Evolutionary conservation across 148 eudicot species (phyloP), one percentile per base, ranked within the genome.

Genomic region (Diospyros kaki): DNA sequence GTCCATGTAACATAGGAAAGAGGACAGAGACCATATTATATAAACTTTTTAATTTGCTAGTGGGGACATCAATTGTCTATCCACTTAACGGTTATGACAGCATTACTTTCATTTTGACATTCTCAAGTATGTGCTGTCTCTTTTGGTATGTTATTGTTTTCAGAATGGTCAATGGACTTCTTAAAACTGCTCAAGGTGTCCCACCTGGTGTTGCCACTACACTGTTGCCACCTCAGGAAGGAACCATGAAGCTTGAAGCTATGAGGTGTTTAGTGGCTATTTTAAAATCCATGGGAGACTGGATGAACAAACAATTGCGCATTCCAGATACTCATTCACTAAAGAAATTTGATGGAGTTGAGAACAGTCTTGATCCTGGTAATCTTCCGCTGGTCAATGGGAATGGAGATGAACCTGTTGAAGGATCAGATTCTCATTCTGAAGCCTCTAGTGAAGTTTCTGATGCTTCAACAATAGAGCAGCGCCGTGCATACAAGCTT

Each of bases 91-190:
- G 44, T 11, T 38, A 73, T 40, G 2, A 53, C 61, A 11, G 3
- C 56, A 8, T 73, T 2, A 2, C 52, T 65, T 65, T 52, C 6
- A 11, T 28, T 44, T 58, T 18, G 44, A 56, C 51, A 53, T 11
- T 28, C 18, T 56, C 44, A 9, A 54, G 46, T 18, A 13, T 46
- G 61, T 45, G 52, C 61, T 43, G 11, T 41, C 28, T 68, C n/a
- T 55, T 52, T 61, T 18, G 7, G 54, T 74, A 18, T 38, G 50
- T 72, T 54, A 15, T 54, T 72, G 38, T 58, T 61, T 84, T 70
- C 90, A 96, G 99, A 87, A 89, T 93, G 97, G 98, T 96, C 72
- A 96, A 93, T 85, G 99, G 99, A 74, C 99, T 96, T 81, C 95
- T 93, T 74, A 96, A 96, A 88, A 96, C 99, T 81, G 98, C 98